Percentiles rank a stretch among this genome's conserved stretches.
phyloP scores from a whole-genome alignment of 768 basidiomycete genomes.

The Rhizopogon sp. region DNA sequence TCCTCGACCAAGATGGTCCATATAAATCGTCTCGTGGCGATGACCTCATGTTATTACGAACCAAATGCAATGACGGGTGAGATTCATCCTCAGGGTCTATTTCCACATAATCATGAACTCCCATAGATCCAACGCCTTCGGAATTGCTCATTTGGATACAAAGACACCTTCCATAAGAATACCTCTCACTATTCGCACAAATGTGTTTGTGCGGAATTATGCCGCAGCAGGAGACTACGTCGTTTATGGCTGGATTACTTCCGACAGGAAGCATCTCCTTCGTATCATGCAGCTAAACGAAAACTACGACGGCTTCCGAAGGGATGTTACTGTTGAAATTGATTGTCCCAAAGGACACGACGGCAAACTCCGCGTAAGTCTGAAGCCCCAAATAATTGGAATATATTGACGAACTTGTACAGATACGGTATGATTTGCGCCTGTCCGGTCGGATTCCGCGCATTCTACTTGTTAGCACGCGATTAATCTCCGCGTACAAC shows the following conservation, averaged over 20 bases:
- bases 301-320: constrained; percentile 16
- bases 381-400: background rate
- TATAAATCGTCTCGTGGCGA: constrained; percentile 28
- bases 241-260: constrained; percentile 22
- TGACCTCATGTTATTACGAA: constrained; percentile 22
- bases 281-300: constrained; percentile 25
- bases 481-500: constrained; percentile 24
- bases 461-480: constrained; percentile 17
- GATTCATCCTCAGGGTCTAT: background rate
- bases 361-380: constrained; percentile 21
- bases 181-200: constrained; percentile 19
- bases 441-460: constrained; percentile 20
- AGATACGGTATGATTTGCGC: constrained; percentile 26
- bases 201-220: constrained; percentile 19
- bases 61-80: constrained; percentile 20
- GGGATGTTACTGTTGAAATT: constrained; percentile 18
- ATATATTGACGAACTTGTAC: background rate
- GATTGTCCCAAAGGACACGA: constrained; percentile 23
- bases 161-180: constrained; percentile 20
- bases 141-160: constrained; percentile 22
- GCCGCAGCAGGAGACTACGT: constrained; percentile 7
- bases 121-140: constrained; percentile 11
- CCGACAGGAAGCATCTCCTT: constrained; percentile 21
- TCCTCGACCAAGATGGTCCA: constrained; percentile 15
- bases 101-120: background rate